These are phyloP conservation scores for Saccharomycopsis oosterbeekiorum DNA, from an alignment of 805 yeast genomes.

Conservation along the genomic window DNA sequence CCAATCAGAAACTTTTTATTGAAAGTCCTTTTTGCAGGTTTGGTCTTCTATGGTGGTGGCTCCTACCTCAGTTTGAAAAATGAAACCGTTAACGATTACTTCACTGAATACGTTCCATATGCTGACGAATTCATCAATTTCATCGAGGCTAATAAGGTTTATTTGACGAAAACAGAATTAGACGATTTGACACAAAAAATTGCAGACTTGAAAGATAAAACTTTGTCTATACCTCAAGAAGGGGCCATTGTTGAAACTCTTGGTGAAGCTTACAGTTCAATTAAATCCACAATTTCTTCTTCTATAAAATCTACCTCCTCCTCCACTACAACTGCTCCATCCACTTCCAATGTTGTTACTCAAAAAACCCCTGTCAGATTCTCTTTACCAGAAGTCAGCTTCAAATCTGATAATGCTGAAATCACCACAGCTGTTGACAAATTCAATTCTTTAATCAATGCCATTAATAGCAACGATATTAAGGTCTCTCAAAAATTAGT, in stretches of 20 bases:
- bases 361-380: constrained; percentile 1
- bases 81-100: constrained; percentile 52
- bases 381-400: constrained; percentile 1
- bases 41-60: constrained; percentile 46
- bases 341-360: background rate
- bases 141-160: constrained; percentile 30
- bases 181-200: constrained; percentile 30
- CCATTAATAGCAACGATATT: constrained; percentile 5
- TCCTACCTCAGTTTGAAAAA: constrained; percentile 45
- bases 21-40: constrained; percentile 25
- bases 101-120: constrained; percentile 54
- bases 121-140: constrained; percentile 45
- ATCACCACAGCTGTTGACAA: constrained; percentile 5
- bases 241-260: constrained; percentile 30
- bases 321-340: background rate
- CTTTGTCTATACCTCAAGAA: constrained; percentile 31
- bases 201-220: constrained; percentile 29
- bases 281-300: constrained; percentile 13
- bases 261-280: constrained; percentile 21
- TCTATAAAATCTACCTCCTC: background rate
- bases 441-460: constrained; percentile 7
- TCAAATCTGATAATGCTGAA: constrained; percentile 2
- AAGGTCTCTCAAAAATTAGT: constrained; percentile 18
- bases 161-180: constrained; percentile 24
- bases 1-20: constrained; percentile 26